Base-by-base conservation (phyloP, 495 filamentous ascomycete genomes). In the Aspergillus mulundensis region DNA sequence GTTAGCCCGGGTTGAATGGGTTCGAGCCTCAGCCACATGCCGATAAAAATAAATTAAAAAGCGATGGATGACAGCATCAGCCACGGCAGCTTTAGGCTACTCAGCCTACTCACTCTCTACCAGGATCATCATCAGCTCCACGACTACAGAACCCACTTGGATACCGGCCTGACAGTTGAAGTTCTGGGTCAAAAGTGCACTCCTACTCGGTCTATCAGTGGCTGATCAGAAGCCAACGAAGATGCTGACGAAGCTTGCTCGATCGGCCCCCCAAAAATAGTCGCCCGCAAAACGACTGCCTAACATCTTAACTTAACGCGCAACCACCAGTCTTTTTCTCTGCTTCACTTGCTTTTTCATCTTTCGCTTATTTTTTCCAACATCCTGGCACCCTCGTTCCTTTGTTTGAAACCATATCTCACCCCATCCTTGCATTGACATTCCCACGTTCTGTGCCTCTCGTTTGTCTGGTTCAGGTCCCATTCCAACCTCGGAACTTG, bases 241-340 rank as follows among this genome's bases (percentile, higher is more conserved):
- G 25, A 40, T 59, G 50, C 51, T 53, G 57, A 59, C 57, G 57
- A 59, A 48, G 44, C 44, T 41, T 42, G 42, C 32, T 43, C 36
- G 52, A 60, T 60, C 58, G 23, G 39, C 53, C 43, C 20, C 51
- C 55, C 57, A 47, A 47, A 47, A 47, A 47, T 47, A 43, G 58
- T 43, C 25, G 24, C 24, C 50, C 36, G 56, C 50, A 52, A 56
- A 52, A 45, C 52, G 47, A 50, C 58, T 60, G 52, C 58, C 58
- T 60, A 36, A 60, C 54, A 28, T 43, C 34, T 19, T 40, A 7
- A n/a, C n/a, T n/a, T n/a, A 25, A 43, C 28, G 43, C 53, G 36
- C 46, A 56, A 56, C 36, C 39, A 38, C 44, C 21, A n/a, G 8
- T 25, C 20, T 40, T 41, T 53, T 48, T 16, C 40, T 30, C 28